Base-by-base conservation (phyloP, 2,329 filamentous ascomycete genomes). In the Coleophoma crateriformis region DNA sequence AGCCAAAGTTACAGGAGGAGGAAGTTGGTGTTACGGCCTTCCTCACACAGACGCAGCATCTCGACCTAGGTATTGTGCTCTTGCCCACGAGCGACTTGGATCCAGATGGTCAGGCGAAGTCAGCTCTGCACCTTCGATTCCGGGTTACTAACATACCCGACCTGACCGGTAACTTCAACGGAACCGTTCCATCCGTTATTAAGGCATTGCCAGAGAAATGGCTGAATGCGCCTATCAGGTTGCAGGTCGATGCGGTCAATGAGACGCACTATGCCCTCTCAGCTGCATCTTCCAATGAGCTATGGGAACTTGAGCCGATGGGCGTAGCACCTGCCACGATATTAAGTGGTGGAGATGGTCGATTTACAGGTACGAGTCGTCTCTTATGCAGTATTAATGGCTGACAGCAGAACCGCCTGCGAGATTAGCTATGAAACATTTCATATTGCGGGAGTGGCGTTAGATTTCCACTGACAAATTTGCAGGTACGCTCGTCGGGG, bases 21-120 rank as follows among this genome's bases (percentile, higher is more conserved):
- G 78, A 82, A 59, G 73, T 76, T 1, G 78, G 78, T 1, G 64
- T 81, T 4, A 73, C 72, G 0, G 66, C 72, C 0, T 81, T 81
- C 58, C 63, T 81, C 33, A 78, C 73, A 0, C 71, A 80, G 49
- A 61, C 65, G 3, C 68, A 68, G 2, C 69, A 77, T 43, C 63
- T 77, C 22, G 67, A 73, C 37, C 76, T 57, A n/a, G 50, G 47
- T 5, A 44, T 54, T 34, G 52, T 54, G 12, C 45, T 50, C 11
- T 33, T 53, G 34, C 32, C 45, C n/a, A 32, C 75, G 61, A 62
- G 72, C 27, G 27, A 27, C 8, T 27, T 27, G 6, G 27, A 27
- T 17, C 12, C 35, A 37, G 34, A 37, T n/a, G 14, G 15, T 17
- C 14, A 17, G 10, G 41, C 44, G 11, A 37, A 45, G n/a, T n/a